Evolutionary conservation across 139 green algal genomes (phyloP), one percentile per base, ranked within the genome.

Genomic region (Coccomyxa sp.): DNA sequence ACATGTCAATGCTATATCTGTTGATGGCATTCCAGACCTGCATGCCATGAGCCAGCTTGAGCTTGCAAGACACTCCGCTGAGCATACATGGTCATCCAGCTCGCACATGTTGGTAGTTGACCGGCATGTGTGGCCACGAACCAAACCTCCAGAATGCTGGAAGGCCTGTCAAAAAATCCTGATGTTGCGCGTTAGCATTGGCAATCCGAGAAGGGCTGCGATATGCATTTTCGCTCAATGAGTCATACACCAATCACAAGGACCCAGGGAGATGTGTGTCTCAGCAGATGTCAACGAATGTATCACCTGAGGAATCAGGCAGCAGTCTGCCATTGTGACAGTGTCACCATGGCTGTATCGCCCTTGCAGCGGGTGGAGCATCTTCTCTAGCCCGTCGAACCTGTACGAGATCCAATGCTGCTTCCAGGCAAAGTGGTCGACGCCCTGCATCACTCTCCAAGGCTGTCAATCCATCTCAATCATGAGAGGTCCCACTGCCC

Each of bases 331-430:
- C 34, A 74, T 74, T 6, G 70, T 74, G 1, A 34, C 29, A 35
- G 70, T 40, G 35, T 74, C 70, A 29, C 70, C 70, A 74, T 74
- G 70, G 27, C 70, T 50, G 70, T 35, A 74, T 54, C 27, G 3
- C 27, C 50, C 50, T 64, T 18, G 2, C 50, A 31, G 18, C 50
- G 50, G 22, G 50, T 22, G 22, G 18, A 64, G 50, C 50, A 64
- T 64, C 22, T 64, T 22, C 27, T 64, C 50, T 10, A 64, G 50
- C 22, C 18, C 50, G 22, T 18, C 22, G 50, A 64, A 64, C 27
- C 50, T 22, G 27, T 64, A 22, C 2, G 5, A 31, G 27, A 64
- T 64, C 50, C 50, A 64, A 64, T 64, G 50, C 22, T 64, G 50
- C 50, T 64, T 64, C 50, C 50, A 64, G 18, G 22, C 18, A 1